phyloP scores from a whole-genome alignment of 1,139 yeast species.

The Insectozyma bohioensis region DNA sequence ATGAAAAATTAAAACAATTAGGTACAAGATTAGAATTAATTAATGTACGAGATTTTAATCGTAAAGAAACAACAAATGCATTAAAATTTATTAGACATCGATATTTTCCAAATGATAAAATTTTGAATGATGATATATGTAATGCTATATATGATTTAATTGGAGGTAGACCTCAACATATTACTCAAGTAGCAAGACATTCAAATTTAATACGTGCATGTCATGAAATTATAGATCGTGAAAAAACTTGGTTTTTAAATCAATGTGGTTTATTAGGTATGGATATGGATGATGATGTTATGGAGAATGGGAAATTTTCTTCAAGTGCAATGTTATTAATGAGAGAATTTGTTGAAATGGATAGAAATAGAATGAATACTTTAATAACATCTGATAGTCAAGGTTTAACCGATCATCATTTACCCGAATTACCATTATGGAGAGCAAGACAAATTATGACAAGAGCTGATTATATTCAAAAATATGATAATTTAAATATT shows the following conservation, averaged over 20 bases:
- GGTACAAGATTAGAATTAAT: constrained; percentile 77
- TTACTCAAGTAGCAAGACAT: constrained; percentile 72
- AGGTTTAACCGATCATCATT: constrained; percentile 41
- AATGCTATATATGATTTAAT: constrained; percentile 64
- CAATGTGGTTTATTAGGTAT: constrained; percentile 78
- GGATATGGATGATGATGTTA: constrained; percentile 86
- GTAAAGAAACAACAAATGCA: constrained; percentile 58
- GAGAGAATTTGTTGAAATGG: constrained; percentile 72
- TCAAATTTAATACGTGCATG: constrained; percentile 62
- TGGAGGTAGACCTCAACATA: constrained; percentile 85
- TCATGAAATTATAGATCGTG: constrained; percentile 71
- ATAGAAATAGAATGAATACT: constrained; percentile 37
- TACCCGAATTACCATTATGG: constrained; percentile 82
- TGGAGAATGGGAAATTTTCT: constrained; percentile 81
- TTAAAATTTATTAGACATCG: constrained; percentile 52
- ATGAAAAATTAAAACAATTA: constrained; percentile 68
- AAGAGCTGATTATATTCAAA: constrained; percentile 75
- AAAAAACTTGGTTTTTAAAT: constrained; percentile 82
- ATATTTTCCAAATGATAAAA: constrained; percentile 36
- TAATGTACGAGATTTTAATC: constrained; percentile 64
- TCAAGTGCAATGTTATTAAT: constrained; percentile 75
- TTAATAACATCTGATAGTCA: constrained; percentile 24
- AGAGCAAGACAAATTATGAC: constrained; percentile 85
- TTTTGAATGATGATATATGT: constrained; percentile 42
- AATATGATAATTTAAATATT: constrained; percentile 71